These are phyloP conservation scores for Naegleria fowleri DNA, from an alignment of 208 protist genomes.

Conservation along the genomic window DNA sequence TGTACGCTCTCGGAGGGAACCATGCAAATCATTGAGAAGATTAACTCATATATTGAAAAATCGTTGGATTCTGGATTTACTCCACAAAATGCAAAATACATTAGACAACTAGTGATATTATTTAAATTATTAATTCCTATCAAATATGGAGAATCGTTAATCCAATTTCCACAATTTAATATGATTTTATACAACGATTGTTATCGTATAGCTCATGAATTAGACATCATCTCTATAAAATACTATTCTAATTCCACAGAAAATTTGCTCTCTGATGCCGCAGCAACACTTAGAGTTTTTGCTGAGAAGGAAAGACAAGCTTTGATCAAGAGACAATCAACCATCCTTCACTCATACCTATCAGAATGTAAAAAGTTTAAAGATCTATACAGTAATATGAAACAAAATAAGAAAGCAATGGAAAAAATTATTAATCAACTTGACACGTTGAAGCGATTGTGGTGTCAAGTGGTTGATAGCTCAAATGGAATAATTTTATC, in stretches of 20 bases:
- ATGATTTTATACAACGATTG: background rate
- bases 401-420: background rate
- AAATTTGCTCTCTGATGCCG: background rate
- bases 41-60: background rate
- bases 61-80: background rate
- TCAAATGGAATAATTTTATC: background rate
- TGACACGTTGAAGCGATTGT: background rate
- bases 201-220: background rate
- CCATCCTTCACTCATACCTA: background rate
- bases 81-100: background rate
- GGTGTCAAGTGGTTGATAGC: background rate
- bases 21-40: background rate
- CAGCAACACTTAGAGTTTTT: background rate
- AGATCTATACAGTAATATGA: background rate
- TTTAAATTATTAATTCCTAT: background rate
- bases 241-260: background rate
- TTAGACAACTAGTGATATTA: background rate
- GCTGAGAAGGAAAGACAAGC: background rate
- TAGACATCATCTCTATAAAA: background rate
- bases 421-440: background rate
- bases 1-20: background rate
- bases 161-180: background rate
- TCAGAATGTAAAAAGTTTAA: background rate
- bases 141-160: background rate
- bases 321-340: background rate